Conservation (phyloP, 108 stramenopile species). For the Cyclostephanos invisitatus region DNA sequence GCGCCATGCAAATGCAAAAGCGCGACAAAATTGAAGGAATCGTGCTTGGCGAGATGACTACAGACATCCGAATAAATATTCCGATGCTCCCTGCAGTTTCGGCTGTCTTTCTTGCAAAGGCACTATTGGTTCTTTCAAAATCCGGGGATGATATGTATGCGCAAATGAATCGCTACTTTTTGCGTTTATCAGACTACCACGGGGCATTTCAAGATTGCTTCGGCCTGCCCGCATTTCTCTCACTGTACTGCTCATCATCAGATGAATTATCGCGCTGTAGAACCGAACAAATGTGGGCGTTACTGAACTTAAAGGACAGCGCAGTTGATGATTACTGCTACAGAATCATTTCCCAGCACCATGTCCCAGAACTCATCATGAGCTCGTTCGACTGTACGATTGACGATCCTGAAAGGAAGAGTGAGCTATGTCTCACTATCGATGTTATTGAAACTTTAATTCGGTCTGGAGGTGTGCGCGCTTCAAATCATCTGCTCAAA, state of each 20-base stretch:
- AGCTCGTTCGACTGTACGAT: constrained; percentile 55
- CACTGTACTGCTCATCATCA: constrained; percentile 75
- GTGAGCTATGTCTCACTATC: constrained; percentile 37
- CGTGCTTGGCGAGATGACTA: constrained; percentile 10
- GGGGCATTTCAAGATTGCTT: constrained; percentile 82
- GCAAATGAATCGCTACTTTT: constrained; percentile 76
- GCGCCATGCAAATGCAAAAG: constrained; percentile 36
- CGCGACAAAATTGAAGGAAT: constrained; percentile 6
- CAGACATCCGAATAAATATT: constrained; percentile 5
- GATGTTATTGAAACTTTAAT: constrained; percentile 38
- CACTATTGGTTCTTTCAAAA: constrained; percentile 59
- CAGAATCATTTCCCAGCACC: constrained; percentile 61
- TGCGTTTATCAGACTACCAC: constrained; percentile 61
- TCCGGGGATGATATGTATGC: constrained; percentile 78
- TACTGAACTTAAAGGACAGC: constrained; percentile 66
- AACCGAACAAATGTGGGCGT: constrained; percentile 73
- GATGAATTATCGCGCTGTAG: constrained; percentile 56
- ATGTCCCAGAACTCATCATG: constrained; percentile 78
- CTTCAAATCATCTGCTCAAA: constrained; percentile 42
- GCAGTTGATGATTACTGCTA: constrained; percentile 67
- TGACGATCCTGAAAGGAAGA: constrained; percentile 25
- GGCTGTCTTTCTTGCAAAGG: constrained; percentile 72
- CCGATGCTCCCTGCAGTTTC: constrained; percentile 64
- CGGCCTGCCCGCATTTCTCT: constrained; percentile 77
- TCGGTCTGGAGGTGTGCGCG: constrained; percentile 34